Conservation (phyloP, 257 asterid genomes). For the Asclepias syriaca region DNA sequence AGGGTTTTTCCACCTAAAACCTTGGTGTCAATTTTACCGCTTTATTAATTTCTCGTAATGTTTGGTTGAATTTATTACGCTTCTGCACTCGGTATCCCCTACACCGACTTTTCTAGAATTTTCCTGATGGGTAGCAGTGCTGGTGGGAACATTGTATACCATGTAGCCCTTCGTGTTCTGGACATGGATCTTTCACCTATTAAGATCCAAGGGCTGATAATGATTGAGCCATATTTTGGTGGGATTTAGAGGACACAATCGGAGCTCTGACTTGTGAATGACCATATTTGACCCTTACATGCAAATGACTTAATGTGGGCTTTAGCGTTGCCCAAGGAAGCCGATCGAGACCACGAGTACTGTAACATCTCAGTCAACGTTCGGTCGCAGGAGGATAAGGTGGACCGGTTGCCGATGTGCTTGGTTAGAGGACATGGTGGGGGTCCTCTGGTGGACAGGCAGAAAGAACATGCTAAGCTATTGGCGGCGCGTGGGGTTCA, state of each 20-base stretch:
- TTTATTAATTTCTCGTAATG: too few species aligned
- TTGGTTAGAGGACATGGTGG: constrained; percentile 52
- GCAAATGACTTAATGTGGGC: constrained; percentile 54
- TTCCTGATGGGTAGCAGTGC: constrained; percentile 66
- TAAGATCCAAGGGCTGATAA: constrained; percentile 51
- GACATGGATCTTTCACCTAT: constrained; percentile 39
- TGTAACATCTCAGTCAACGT: constrained; percentile 25
- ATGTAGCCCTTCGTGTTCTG: constrained; percentile 28
- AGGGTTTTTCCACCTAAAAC: too few species aligned
- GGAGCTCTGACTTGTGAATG: constrained; percentile 29
- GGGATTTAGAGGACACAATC: constrained; percentile 45
- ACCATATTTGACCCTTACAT: constrained; percentile 39
- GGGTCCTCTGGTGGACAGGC: constrained; percentile 61
- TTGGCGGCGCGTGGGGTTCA: constrained; percentile 52
- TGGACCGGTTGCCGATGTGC: constrained; percentile 42
- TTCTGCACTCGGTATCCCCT: too few species aligned
- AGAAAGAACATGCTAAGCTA: constrained; percentile 49
- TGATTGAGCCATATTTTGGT: constrained; percentile 60
- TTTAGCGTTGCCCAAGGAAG: constrained; percentile 54
- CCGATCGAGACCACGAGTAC: constrained; percentile 51
- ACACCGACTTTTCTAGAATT: constrained; percentile 47
- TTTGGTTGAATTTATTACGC: too few species aligned
- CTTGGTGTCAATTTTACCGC: too few species aligned
- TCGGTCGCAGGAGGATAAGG: constrained; percentile 25
- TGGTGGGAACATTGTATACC: constrained; percentile 56